Conservation (phyloP, 176 grass and related monocot genomes). For the Secale cereale region DNA sequence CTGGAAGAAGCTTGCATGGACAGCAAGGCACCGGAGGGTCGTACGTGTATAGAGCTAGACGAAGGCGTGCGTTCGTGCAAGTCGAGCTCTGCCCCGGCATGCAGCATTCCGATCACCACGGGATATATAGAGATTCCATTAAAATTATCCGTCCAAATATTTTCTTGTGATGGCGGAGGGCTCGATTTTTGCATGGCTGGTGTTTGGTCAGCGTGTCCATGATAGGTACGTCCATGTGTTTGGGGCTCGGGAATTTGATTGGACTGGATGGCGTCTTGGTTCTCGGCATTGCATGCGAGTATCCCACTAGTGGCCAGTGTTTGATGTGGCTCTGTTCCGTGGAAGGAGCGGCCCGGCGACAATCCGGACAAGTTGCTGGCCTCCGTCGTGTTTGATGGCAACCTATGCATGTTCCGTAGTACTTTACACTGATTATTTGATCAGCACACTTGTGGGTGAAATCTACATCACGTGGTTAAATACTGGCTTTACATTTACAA, state of each 20-base stretch:
- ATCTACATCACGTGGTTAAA: not conserved
- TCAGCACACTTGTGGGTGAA: not conserved
- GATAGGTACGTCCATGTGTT: conserved; percentile 12
- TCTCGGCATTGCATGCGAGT: not conserved
- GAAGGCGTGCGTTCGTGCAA: not conserved
- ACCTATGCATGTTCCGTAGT: not conserved
- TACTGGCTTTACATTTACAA: not conserved
- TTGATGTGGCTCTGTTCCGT: not conserved
- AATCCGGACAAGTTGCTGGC: not conserved
- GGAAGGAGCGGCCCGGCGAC: not conserved
- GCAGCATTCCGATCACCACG: not conserved
- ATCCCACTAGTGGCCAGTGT: not conserved
- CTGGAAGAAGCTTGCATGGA: not conserved
- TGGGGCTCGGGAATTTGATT: not conserved
- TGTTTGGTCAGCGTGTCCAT: not conserved
- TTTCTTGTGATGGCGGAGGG: not conserved
- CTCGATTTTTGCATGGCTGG: conserved; percentile 8
- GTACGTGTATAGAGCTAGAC: not conserved
- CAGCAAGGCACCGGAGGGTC: not conserved
- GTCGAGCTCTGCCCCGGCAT: not conserved
- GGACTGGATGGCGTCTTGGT: conserved; percentile 2
- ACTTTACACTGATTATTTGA: not conserved
- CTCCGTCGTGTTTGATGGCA: not conserved
- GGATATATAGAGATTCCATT: conserved; percentile 11
- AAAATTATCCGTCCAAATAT: not conserved